Conservation (phyloP, 768 basidiomycete genomes). For the Ramaria rubella region DNA sequence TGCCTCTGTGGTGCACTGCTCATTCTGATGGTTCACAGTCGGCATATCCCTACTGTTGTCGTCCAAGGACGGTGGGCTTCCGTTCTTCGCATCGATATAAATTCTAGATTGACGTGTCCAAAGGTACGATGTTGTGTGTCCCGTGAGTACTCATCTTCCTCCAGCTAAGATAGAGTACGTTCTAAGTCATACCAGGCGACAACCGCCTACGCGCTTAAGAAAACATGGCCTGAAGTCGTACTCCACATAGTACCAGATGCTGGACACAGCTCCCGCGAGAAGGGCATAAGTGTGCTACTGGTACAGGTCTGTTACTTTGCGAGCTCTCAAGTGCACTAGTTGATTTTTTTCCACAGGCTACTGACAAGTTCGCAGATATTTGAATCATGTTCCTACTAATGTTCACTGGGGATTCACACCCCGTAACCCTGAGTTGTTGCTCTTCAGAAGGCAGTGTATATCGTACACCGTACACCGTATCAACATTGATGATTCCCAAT, state of each 20-base stretch:
- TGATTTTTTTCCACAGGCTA: slow-evolving; percentile 10
- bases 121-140: slow-evolving; percentile 78
- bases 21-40: slow-evolving; percentile 39
- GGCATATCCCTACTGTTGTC: slow-evolving; percentile 77
- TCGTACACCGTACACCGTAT: not conserved
- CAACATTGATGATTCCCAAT: not conserved
- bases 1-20: not conserved
- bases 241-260: slow-evolving; percentile 77
- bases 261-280: slow-evolving; percentile 79
- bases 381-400: not conserved
- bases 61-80: slow-evolving; percentile 59
- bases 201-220: slow-evolving; percentile 77
- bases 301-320: slow-evolving; percentile 47
- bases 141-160: slow-evolving; percentile 39
- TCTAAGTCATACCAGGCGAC: slow-evolving; percentile 43
- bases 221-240: slow-evolving; percentile 74
- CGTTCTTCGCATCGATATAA: not conserved
- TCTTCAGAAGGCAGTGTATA: no score
- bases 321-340: not conserved
- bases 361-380: slow-evolving; percentile 14
- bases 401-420: no score
- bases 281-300: slow-evolving; percentile 59
- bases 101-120: not conserved
- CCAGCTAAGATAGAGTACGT: not conserved
- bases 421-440: no score